phyloP scores from a whole-genome alignment of 192 early-diverging fungal species.

The Coemansia sp. region DNA sequence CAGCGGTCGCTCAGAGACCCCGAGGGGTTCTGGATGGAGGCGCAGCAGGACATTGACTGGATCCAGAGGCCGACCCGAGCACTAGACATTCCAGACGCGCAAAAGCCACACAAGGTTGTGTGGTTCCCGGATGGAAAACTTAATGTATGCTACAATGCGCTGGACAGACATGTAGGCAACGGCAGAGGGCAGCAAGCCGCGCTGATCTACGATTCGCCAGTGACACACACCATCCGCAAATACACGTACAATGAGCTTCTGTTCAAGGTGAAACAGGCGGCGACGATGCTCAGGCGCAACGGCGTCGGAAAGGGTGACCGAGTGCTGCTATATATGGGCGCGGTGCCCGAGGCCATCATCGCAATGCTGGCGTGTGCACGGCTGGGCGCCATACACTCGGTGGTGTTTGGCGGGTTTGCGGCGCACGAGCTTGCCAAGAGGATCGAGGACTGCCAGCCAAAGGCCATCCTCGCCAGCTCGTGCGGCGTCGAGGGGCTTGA shows the following conservation, averaged over 20 bases:
- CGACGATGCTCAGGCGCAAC: constrained; percentile 63
- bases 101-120: constrained; percentile 47
- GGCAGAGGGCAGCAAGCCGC: constrained; percentile 67
- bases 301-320: constrained; percentile 71
- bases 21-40: constrained; percentile 48
- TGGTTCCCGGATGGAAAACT: constrained; percentile 76
- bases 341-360: constrained; percentile 78
- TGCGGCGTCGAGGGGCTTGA: constrained; percentile 77
- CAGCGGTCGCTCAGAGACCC: constrained; percentile 39
- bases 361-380: constrained; percentile 87
- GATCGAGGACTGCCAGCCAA: constrained; percentile 78
- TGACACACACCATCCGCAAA: constrained; percentile 57
- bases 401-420: constrained; percentile 83
- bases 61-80: constrained; percentile 28
- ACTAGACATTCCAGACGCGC: constrained; percentile 2
- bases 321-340: constrained; percentile 83
- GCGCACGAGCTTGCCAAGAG: constrained; percentile 78
- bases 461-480: constrained; percentile 72
- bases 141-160: constrained; percentile 80
- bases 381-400: constrained; percentile 81
- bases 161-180: constrained; percentile 71
- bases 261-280: constrained; percentile 65
- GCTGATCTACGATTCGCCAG: constrained; percentile 76
- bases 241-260: constrained; percentile 73
- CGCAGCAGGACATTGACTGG: constrained; percentile 46